Evolutionary conservation across 2,329 filamentous ascomycete genomes (phyloP).

Genomic region (Lachnellula occidentalis): DNA sequence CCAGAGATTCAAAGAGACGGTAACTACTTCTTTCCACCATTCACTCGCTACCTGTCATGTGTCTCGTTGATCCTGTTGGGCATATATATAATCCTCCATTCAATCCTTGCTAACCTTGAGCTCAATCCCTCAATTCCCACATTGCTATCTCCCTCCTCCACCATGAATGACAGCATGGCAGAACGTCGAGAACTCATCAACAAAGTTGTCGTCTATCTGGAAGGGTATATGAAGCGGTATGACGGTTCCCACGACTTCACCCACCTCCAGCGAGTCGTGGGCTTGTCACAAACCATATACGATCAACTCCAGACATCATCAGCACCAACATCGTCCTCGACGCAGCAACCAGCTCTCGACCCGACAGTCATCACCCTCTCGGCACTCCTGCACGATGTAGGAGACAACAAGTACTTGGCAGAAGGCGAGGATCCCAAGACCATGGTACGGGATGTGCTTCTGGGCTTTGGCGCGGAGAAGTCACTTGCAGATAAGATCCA

Average conservation of each 20-base stretch:
- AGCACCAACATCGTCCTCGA: background rate
- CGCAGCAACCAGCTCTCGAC: constrained; percentile 37
- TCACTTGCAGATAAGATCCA: constrained; percentile 63
- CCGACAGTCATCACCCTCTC: constrained; percentile 57
- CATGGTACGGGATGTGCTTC: constrained; percentile 50
- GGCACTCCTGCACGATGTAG: constrained; percentile 78
- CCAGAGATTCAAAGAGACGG: no score
- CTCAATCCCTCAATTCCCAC: background rate
- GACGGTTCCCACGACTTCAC: constrained; percentile 73
- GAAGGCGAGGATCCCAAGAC: constrained; percentile 45
- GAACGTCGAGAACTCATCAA: constrained; percentile 1
- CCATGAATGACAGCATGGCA: background rate
- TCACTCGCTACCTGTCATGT: no score
- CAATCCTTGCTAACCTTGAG: background rate
- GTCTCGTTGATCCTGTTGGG: no score
- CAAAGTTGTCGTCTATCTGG: constrained; percentile 1
- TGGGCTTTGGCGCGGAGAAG: constrained; percentile 48
- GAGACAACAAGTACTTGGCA: constrained; percentile 69
- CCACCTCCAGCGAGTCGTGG: constrained; percentile 74
- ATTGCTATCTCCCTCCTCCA: background rate
- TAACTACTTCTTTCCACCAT: no score
- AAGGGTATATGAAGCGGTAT: constrained; percentile 7
- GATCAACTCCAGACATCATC: constrained; percentile 43
- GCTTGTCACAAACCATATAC: constrained; percentile 46
- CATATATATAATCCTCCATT: background rate